Percentiles rank a stretch among this genome's conserved stretches.
Evolutionary conservation across 2,329 filamentous ascomycete species (phyloP).

Genomic region (Neurospora crassa): DNA sequence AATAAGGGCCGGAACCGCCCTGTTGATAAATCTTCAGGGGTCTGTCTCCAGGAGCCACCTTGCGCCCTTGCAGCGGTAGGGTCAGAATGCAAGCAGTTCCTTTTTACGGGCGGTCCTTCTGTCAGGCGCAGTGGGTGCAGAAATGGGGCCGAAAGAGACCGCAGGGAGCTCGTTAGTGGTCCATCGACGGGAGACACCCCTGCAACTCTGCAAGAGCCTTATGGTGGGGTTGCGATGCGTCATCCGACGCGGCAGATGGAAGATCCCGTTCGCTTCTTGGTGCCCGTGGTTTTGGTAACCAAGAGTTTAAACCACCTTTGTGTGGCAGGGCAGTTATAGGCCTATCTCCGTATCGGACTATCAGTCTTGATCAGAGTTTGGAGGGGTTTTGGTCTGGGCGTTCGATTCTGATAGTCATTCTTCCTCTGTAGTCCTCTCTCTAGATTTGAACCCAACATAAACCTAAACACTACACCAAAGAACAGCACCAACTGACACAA

Average conservation of each 20-base stretch:
- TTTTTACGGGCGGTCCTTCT: background rate
- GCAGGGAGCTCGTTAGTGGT: background rate
- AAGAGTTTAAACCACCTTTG: background rate
- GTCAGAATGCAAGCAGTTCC: conserved; percentile 11
- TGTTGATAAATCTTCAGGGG: conserved; percentile 3
- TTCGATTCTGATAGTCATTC: background rate
- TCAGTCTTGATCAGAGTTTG: background rate
- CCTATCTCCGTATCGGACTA: background rate
- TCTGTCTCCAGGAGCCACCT: background rate
- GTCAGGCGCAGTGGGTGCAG: conserved; percentile 10
- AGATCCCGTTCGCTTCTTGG: background rate
- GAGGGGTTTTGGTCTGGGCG: background rate
- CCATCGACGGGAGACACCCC: background rate
- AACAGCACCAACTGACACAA: background rate
- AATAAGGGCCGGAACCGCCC: background rate
- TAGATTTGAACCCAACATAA: background rate
- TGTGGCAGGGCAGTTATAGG: background rate
- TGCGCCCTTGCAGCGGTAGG: conserved; percentile 9
- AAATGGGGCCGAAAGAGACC: background rate
- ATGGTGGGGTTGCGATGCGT: background rate
- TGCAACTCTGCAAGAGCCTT: background rate
- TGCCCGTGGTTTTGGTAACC: background rate
- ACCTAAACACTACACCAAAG: background rate
- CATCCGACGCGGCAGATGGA: background rate
- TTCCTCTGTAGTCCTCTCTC: background rate